Evolutionary conservation across 2,329 filamentous ascomycete genomes (phyloP), one percentile per base, ranked within the genome.

Genomic region (Botrytis porri): DNA sequence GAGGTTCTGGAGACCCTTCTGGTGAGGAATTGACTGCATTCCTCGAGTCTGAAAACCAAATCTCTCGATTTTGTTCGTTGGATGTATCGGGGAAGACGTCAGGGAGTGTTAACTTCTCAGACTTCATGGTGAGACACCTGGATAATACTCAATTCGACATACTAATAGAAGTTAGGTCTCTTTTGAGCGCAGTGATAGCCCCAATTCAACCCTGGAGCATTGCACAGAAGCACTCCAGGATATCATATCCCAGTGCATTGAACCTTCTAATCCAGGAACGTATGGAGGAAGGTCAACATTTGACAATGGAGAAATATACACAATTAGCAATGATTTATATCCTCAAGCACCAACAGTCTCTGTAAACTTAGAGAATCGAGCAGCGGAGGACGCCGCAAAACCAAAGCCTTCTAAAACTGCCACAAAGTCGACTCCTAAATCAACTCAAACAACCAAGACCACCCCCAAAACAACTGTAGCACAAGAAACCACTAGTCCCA

Each of bases 231-330:
- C 65, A 12, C 29, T 59, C 10, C 25, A 32, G 6, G 20, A 57
- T n/a, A 69, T 69, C 10, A 32, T 59, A 20, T 57, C 48, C 29
- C 48, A 32, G 5, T 59, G 65, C 35, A 57, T 69, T 32, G 18
- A 57, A 3, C 18, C n/a, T 22, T 69, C 37, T 18, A 4, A 43
- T 5, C 18, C 35, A 32, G 37, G 65, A 43, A 69, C n/a, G 2
- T 69, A 69, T 57, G 35, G 65, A 32, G 65, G 48, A 25, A 41
- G n/a, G 10, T 41, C n/a, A 39, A 41, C 37, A 69, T 43, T 57
- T n/a, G 48, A 69, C 4, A 69, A 43, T 32, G 65, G 65, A 57
- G 65, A 57, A 57, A 22, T 9, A 22, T 69, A 69, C 39, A 32
- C 65, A 1, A 69, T 69, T 6, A 57, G 29, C 18, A 57, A 59